phyloP scores from a whole-genome alignment of 257 asterid species.

The Nicotiana knightiana region DNA sequence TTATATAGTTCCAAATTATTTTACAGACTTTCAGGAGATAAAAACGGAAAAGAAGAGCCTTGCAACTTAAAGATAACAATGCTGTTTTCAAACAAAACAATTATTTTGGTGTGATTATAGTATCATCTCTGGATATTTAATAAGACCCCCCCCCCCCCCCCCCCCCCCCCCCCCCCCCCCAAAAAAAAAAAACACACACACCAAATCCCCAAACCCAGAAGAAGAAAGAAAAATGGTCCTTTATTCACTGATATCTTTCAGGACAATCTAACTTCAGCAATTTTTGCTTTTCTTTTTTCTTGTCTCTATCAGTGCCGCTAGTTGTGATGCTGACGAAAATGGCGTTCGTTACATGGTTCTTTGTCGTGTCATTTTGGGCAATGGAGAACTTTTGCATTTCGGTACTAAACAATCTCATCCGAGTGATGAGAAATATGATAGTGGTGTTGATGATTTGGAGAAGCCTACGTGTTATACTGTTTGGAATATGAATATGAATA shows the following conservation, averaged over 20 bases:
- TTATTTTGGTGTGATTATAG: neutral
- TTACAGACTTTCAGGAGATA: neutral
- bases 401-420: conserved; percentile 87
- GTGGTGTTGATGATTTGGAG: conserved; percentile 79
- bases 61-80: neutral
- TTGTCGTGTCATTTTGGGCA: conserved; percentile 52
- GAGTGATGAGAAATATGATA: conserved; percentile 77
- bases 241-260: neutral
- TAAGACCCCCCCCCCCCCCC: too few species aligned
- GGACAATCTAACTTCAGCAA: neutral
- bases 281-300: neutral
- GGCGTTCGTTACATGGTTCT: conserved; percentile 60
- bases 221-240: neutral
- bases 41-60: neutral
- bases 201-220: neutral
- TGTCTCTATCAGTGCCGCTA: conserved; percentile 36
- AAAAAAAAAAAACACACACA: neutral
- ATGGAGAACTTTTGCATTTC: conserved; percentile 60
- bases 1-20: neutral
- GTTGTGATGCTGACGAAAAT: conserved; percentile 86
- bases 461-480: conserved; percentile 60
- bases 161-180: too few species aligned
- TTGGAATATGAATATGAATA: conserved; percentile 80
- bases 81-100: neutral
- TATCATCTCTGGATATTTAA: neutral